phyloP scores from a whole-genome alignment of 2,329 filamentous ascomycete genomes.

The Alternaria novae-zelandiae region DNA sequence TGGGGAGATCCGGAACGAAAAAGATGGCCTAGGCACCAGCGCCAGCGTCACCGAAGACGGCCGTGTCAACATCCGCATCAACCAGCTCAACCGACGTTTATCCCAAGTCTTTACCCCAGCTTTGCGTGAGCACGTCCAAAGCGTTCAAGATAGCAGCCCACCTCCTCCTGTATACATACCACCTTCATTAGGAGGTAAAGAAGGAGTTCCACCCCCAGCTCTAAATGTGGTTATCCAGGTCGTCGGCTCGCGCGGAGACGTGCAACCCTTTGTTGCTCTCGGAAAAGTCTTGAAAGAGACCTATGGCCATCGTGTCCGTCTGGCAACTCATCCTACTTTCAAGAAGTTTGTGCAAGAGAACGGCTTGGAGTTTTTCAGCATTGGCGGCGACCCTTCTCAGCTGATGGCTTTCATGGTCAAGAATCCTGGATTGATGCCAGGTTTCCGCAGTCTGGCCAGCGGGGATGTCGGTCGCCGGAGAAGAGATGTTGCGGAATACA shows the following conservation, averaged over 20 bases:
- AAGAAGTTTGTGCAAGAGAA: constrained; percentile 19
- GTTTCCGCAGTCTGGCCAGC: constrained; percentile 23
- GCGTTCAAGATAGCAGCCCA: constrained; percentile 16
- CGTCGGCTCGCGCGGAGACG: constrained; percentile 61
- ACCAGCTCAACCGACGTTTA: constrained; percentile 27
- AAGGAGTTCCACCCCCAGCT: constrained; percentile 12
- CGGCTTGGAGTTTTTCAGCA: constrained; percentile 45
- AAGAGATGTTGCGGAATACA: constrained; percentile 28
- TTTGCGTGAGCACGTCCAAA: constrained; percentile 15
- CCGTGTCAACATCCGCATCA: constrained; percentile 36
- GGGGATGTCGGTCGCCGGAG: constrained; percentile 44
- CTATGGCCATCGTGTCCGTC: constrained; percentile 37
- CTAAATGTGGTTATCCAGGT: constrained; percentile 64
- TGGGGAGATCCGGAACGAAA: constrained; percentile 41
- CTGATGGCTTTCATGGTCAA: constrained; percentile 60
- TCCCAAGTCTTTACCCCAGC: constrained; percentile 30
- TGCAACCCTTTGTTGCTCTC: constrained; percentile 66
- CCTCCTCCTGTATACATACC: not conserved
- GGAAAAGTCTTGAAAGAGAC: constrained; percentile 54
- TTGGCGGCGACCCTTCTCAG: constrained; percentile 43
- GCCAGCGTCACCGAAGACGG: constrained; percentile 52
- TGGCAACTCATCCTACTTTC: constrained; percentile 35
- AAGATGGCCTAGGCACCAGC: constrained; percentile 46
- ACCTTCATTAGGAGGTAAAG: constrained; percentile 12
- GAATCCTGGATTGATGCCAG: constrained; percentile 51